Conservation (phyloP, 192 early-diverging fungal genomes). For the Entrophospora sp. region DNA sequence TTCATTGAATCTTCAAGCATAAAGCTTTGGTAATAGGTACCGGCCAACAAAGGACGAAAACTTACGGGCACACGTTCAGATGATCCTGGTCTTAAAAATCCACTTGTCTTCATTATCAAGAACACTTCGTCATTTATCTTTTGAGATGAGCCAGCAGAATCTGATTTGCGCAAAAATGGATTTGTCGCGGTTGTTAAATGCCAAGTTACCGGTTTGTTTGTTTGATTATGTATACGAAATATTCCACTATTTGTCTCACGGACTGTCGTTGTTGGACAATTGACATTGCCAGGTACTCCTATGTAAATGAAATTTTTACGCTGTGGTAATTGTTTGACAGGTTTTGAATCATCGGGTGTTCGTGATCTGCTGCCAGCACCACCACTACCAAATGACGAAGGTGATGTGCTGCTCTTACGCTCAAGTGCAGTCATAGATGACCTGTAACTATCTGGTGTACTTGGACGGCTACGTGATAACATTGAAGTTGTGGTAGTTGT, state of each 20-base stretch:
- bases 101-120: conserved; percentile 15
- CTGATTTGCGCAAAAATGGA: conserved; percentile 14
- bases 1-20: conserved; percentile 17
- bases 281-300: conserved; percentile 10
- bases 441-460: conserved; percentile 11
- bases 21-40: conserved; percentile 17
- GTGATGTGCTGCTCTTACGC: background rate
- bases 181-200: conserved; percentile 20
- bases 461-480: conserved; percentile 13
- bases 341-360: conserved; percentile 13
- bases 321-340: conserved; percentile 1
- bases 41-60: conserved; percentile 17
- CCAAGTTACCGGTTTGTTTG: conserved; percentile 20
- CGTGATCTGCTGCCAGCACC: no score
- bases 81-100: conserved; percentile 14
- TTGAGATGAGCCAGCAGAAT: background rate
- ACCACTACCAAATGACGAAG: background rate
- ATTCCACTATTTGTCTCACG: conserved; percentile 5
- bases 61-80: conserved; percentile 11
- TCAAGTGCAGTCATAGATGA: no score
- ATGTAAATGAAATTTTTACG: conserved; percentile 18
- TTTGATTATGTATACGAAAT: conserved; percentile 19
- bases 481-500: background rate
- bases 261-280: conserved; percentile 3
- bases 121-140: conserved; percentile 21